phyloP scores from a whole-genome alignment of 352 stramenopile genomes.

The Pythium pyrilobum region DNA sequence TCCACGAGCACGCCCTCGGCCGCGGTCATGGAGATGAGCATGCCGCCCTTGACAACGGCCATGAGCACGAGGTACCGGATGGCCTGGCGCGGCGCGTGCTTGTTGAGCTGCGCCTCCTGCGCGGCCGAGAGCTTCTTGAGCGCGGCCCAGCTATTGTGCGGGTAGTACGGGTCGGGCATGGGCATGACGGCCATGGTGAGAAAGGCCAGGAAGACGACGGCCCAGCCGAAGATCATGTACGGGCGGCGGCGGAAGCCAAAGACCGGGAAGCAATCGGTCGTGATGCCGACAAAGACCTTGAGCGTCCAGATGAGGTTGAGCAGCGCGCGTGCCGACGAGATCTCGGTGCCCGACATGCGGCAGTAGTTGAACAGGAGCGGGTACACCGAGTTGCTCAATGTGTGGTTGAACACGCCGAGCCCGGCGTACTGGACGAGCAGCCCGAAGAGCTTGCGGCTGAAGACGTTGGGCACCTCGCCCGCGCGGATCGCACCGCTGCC shows the following conservation, averaged over 20 bases:
- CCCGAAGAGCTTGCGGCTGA: conserved; percentile 19
- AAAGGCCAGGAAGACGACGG: conserved; percentile 5
- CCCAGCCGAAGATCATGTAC: conserved; percentile 75
- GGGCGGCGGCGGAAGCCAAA: conserved; percentile 67
- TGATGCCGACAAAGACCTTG: conserved; percentile 69
- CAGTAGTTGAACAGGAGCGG: conserved; percentile 33
- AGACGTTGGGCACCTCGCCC: conserved; percentile 19
- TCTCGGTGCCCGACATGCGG: conserved; percentile 21
- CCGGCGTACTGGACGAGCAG: conserved; percentile 24
- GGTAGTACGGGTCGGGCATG: conserved; percentile 15
- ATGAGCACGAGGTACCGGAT: conserved; percentile 30
- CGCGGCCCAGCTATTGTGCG: neutral
- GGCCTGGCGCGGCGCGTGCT: conserved; percentile 10
- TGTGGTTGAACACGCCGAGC: conserved; percentile 19
- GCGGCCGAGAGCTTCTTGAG: neutral
- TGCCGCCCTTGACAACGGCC: conserved; percentile 42
- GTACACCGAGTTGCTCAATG: conserved; percentile 20
- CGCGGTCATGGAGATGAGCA: conserved; percentile 41
- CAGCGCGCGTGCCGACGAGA: conserved; percentile 20
- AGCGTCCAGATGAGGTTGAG: conserved; percentile 45
- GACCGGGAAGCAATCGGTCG: conserved; percentile 81
- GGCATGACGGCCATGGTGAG: conserved; percentile 17
- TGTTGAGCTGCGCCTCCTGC: conserved; percentile 11
- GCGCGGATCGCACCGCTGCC: conserved; percentile 15
- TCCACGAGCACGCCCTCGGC: conserved; percentile 32